Conservation (phyloP, 345 rosid species). For the Lagerstroemia speciosa region DNA sequence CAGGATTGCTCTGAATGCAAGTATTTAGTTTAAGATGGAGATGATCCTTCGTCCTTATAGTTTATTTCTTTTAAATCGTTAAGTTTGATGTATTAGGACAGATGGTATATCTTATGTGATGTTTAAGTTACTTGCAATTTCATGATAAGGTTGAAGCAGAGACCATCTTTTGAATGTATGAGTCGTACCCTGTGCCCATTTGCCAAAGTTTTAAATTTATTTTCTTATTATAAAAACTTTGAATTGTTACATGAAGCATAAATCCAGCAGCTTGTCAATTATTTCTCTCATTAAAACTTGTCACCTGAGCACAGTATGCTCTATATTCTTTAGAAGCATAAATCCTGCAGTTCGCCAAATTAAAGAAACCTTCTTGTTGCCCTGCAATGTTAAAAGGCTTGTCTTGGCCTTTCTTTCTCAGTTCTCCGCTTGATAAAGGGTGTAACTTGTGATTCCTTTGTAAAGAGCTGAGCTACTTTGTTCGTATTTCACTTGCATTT, state of each 20-base stretch:
- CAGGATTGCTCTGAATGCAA: background rate
- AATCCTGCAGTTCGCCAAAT: too few relatives aligned
- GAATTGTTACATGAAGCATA: background rate
- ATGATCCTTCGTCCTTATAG: background rate
- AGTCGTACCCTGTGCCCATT: background rate
- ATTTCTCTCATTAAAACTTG: background rate
- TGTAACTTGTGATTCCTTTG: background rate
- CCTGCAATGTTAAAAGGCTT: background rate
- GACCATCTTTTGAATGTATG: background rate
- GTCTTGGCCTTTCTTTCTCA: background rate
- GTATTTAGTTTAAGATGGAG: background rate
- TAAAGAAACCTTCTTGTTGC: background rate
- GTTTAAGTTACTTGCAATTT: background rate
- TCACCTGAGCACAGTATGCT: background rate
- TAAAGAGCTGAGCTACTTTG: background rate
- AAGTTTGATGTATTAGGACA: background rate
- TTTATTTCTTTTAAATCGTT: background rate
- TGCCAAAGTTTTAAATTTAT: background rate
- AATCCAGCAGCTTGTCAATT: background rate
- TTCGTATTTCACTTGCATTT: background rate
- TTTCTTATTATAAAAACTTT: background rate
- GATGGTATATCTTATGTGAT: background rate
- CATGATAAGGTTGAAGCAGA: too few relatives aligned
- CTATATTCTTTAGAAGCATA: background rate
- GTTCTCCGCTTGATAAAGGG: background rate